Percentiles rank a stretch among this genome's conserved stretches.
Conservation (phyloP, 768 basidiomycete species). For the Boletus sensibilis region DNA sequence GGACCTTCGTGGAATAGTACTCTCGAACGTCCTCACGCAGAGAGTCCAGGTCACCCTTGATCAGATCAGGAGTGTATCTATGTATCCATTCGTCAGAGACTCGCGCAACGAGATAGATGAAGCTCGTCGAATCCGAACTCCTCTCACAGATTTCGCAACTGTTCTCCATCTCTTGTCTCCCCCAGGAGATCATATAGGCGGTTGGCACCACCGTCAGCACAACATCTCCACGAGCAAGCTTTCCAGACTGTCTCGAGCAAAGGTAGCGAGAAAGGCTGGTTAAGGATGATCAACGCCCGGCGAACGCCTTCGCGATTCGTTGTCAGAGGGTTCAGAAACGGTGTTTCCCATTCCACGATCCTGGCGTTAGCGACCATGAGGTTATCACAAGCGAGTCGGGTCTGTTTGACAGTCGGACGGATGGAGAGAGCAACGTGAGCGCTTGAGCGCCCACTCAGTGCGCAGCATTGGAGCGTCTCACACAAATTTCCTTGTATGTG, state of each 20-base stretch:
- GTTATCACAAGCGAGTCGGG: not conserved
- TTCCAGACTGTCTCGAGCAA: conserved; percentile 66
- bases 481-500: conserved; percentile 21
- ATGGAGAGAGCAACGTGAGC: too few species aligned
- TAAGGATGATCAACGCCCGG: conserved; percentile 80
- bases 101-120: not conserved
- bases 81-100: not conserved
- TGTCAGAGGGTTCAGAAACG: conserved; percentile 24
- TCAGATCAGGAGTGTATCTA: conserved; percentile 78
- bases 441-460: too few species aligned
- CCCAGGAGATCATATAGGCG: conserved; percentile 61
- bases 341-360: conserved; percentile 23
- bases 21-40: conserved; percentile 67
- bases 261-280: conserved; percentile 73
- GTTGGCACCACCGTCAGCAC: conserved; percentile 90
- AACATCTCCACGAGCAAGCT: conserved; percentile 52
- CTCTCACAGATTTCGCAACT: conserved; percentile 17
- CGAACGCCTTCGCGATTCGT: not conserved
- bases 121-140: not conserved
- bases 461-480: not conserved
- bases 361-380: conserved; percentile 4
- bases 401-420: not conserved
- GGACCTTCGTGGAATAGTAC: conserved; percentile 64
- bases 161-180: conserved; percentile 2
- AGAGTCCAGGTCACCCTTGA: conserved; percentile 95